Percentiles rank a stretch among this genome's conserved stretches.
phyloP scores from a whole-genome alignment of 805 yeast species.

The Komagataella pseudopastoris region DNA sequence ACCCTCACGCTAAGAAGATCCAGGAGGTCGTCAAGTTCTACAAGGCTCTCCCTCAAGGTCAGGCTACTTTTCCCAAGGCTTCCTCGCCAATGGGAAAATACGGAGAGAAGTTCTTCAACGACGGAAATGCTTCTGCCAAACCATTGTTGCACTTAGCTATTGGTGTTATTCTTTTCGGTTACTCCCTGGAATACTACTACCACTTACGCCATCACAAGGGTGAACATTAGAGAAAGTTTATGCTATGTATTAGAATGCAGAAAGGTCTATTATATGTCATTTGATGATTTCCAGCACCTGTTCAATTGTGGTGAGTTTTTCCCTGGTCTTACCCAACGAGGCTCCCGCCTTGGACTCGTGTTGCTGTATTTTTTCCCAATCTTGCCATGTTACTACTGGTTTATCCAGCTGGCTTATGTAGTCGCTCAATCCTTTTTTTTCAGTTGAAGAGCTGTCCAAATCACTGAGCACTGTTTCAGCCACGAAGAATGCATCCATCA shows the following conservation, averaged over 20 bases:
- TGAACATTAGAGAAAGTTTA: conserved; percentile 24
- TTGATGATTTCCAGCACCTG: conserved; percentile 30
- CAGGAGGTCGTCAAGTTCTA: conserved; percentile 89
- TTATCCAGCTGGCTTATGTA: conserved; percentile 1
- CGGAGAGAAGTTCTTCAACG: conserved; percentile 77
- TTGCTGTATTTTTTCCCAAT: conserved; percentile 48
- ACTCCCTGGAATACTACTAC: conserved; percentile 87
- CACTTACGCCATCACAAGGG: conserved; percentile 58
- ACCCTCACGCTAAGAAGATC: conserved; percentile 96
- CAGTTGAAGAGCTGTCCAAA: conserved; percentile 14
- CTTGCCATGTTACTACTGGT: conserved; percentile 40
- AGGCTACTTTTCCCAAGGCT: conserved; percentile 65
- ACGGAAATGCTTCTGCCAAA: conserved; percentile 71
- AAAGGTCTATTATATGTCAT: conserved; percentile 1
- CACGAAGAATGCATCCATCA: conserved; percentile 70
- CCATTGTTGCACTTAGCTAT: conserved; percentile 70
- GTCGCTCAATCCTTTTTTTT: neutral
- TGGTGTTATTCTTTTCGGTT: conserved; percentile 62
- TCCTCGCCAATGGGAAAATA: conserved; percentile 61
- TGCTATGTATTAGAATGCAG: conserved; percentile 5
- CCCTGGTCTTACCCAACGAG: conserved; percentile 35
- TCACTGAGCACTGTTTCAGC: conserved; percentile 56
- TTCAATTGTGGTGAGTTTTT: conserved; percentile 33
- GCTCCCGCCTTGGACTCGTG: conserved; percentile 39
- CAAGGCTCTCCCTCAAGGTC: conserved; percentile 91